Percentiles rank a stretch among this genome's conserved stretches.
Evolutionary conservation across 805 yeast genomes (phyloP).

Genomic region (Saccharomycopsis fermentans): DNA sequence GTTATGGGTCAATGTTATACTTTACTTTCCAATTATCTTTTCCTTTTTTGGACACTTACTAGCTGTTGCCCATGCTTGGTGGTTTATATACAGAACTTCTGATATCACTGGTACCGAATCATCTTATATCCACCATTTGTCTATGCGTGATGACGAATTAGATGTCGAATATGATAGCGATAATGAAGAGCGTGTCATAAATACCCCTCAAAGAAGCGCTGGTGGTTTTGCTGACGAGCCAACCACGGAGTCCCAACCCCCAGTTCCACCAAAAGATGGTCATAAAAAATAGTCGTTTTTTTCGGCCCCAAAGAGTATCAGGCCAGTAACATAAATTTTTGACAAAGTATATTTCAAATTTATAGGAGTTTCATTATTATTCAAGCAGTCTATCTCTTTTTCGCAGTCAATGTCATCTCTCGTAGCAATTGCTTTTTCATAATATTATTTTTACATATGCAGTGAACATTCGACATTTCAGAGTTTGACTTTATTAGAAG

Average conservation of each 20-base stretch:
- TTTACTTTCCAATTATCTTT: conserved; percentile 16
- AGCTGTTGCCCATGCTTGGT: conserved; percentile 20
- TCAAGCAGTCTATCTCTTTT: too few relatives aligned
- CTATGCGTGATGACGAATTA: conserved; percentile 12
- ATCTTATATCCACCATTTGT: conserved; percentile 11
- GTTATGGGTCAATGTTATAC: conserved; percentile 15
- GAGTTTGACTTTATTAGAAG: too few relatives aligned
- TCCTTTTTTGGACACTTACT: conserved; percentile 15
- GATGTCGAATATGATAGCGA: conserved; percentile 6
- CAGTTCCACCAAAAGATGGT: background rate
- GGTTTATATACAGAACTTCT: conserved; percentile 17
- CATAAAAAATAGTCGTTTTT: background rate
- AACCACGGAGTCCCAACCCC: background rate
- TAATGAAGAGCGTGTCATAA: conserved; percentile 2
- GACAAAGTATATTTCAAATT: too few relatives aligned
- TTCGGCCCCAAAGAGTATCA: too few relatives aligned
- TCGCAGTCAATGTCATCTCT: too few relatives aligned
- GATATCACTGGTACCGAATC: conserved; percentile 8
- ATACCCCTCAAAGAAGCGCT: background rate
- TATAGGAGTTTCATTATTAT: too few relatives aligned
- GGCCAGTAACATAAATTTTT: too few relatives aligned
- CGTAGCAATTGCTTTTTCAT: too few relatives aligned
- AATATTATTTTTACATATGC: too few relatives aligned
- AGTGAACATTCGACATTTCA: too few relatives aligned
- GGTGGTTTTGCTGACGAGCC: background rate